These are phyloP conservation scores for Leccinum griseonigrum DNA, from an alignment of 1,284 basidiomycete genomes.

Conservation along the genomic window DNA sequence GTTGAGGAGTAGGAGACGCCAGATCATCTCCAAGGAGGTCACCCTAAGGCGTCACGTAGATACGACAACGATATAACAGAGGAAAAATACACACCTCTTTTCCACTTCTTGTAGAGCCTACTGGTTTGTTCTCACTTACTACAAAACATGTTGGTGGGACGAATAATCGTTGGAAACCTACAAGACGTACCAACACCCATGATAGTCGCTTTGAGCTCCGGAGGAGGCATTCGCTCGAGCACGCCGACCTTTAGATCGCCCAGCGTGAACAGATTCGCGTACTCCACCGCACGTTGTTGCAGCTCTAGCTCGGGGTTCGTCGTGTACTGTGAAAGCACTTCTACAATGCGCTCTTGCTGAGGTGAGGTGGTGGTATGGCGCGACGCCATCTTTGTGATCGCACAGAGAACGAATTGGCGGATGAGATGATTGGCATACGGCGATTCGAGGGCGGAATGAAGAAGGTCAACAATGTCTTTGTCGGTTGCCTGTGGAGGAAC, in stretches of 20 bases:
- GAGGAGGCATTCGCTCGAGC: conserved; percentile 96
- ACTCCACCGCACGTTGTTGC: conserved; percentile 96
- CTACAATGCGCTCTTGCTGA: conserved; percentile 78
- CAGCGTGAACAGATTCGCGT: conserved; percentile 77
- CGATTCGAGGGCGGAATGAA: conserved; percentile 87
- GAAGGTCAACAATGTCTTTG: conserved; percentile 81
- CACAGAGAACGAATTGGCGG: conserved; percentile 90
- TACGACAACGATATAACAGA: conserved; percentile 4
- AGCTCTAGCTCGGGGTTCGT: conserved; percentile 91
- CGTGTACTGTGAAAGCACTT: conserved; percentile 74
- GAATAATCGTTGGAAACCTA: not conserved
- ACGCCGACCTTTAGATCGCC: conserved; percentile 86
- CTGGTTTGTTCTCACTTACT: conserved; percentile 93
- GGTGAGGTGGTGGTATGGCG: conserved; percentile 60
- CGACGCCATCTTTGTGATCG: conserved; percentile 88
- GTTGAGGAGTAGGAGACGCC: conserved; percentile 34
- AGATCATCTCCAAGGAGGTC: conserved; percentile 82
- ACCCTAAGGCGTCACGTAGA: conserved; percentile 37
- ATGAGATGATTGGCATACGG: conserved; percentile 92
- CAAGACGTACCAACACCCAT: conserved; percentile 74
- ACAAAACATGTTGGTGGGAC: conserved; percentile 5
- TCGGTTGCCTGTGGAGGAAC: conserved; percentile 60
- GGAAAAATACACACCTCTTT: conserved; percentile 56
- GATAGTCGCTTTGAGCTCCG: conserved; percentile 92
- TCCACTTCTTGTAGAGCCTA: conserved; percentile 80